These are phyloP conservation scores for Dothistroma pini DNA, from an alignment of 2,329 filamentous ascomycete species.

Conservation along the genomic window DNA sequence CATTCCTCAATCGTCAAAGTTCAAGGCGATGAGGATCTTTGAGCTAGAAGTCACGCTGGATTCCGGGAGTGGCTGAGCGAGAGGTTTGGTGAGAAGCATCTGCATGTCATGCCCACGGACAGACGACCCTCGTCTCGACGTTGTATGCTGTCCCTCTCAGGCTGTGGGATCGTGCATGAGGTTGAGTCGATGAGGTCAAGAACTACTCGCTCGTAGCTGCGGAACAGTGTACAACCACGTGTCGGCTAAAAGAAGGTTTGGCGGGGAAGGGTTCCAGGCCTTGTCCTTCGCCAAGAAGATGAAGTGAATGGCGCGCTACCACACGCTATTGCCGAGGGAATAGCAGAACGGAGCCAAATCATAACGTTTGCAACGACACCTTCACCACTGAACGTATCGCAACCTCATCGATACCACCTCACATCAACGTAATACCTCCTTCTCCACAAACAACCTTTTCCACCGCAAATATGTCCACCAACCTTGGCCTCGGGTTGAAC, in stretches of 20 bases:
- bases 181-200: too few species aligned
- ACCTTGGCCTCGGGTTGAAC: conserved; percentile 1
- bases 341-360: background rate
- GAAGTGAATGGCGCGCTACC: background rate
- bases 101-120: too few species aligned
- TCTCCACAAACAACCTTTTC: background rate
- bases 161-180: too few species aligned
- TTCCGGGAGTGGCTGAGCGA: too few species aligned
- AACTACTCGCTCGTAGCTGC: too few species aligned
- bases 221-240: too few species aligned
- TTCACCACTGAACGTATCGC: background rate
- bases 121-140: too few species aligned
- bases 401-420: background rate
- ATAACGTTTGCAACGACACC: background rate
- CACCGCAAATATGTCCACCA: conserved; percentile 3
- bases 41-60: too few species aligned
- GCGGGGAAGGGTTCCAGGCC: background rate
- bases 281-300: background rate
- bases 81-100: too few species aligned
- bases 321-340: background rate
- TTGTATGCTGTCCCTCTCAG: too few species aligned
- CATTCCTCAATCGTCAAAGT: too few species aligned
- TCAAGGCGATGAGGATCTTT: too few species aligned
- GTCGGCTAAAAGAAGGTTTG: background rate
- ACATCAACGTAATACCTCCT: background rate